A percentile compares a stretch with the other conserved stretches of the same genome.
Conservation (phyloP, 2,329 filamentous ascomycete species). For the Incumbomyces delicatus region DNA sequence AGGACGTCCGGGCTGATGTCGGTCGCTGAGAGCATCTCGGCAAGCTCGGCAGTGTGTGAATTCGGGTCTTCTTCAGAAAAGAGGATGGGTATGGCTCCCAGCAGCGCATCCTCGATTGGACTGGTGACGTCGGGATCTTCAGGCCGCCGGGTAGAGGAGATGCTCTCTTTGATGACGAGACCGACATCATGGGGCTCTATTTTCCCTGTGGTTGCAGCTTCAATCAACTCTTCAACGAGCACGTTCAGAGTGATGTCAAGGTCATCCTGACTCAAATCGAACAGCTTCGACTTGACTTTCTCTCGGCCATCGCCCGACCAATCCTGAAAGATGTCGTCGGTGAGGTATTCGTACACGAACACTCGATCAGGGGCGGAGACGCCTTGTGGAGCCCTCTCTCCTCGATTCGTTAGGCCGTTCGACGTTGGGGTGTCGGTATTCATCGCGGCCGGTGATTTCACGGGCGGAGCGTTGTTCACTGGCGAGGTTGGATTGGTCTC, state of each 20-base stretch:
- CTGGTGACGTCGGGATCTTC: constrained; percentile 24
- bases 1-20: constrained; percentile 62
- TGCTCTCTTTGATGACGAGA: constrained; percentile 55
- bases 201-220: constrained; percentile 60
- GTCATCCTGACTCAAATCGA: constrained; percentile 49
- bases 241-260: constrained; percentile 59
- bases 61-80: constrained; percentile 41
- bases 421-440: constrained; percentile 24
- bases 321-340: constrained; percentile 53
- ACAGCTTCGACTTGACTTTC: constrained; percentile 53
- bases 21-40: constrained; percentile 61
- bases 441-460: background rate
- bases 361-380: constrained; percentile 20
- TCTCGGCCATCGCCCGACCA: constrained; percentile 63
- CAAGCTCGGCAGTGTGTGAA: constrained; percentile 44
- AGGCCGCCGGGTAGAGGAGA: constrained; percentile 51
- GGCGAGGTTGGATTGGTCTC: too few species aligned
- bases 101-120: constrained; percentile 11
- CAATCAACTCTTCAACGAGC: constrained; percentile 77
- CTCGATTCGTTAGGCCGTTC: constrained; percentile 7
- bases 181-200: constrained; percentile 62
- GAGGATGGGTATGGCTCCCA: constrained; percentile 59
- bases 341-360: constrained; percentile 69
- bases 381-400: constrained; percentile 4
- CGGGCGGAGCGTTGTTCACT: constrained; percentile 13